Evolutionary conservation across 139 green algal genomes (phyloP).

Genomic region (Astrephomene gubernaculifera): DNA sequence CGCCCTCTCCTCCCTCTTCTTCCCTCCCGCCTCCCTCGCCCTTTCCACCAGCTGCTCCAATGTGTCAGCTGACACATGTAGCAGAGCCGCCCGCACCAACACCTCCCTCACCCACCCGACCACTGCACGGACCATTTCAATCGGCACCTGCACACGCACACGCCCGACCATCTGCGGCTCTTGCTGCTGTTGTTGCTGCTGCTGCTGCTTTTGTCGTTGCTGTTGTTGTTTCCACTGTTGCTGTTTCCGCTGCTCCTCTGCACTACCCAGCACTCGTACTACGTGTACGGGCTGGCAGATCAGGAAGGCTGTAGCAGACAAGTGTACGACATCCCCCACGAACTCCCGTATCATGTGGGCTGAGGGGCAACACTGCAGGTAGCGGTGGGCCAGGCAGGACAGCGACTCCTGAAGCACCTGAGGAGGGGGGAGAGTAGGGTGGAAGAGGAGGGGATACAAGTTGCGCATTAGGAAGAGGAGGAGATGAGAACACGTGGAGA

Average conservation of each 20-base stretch:
- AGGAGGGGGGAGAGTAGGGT: background rate
- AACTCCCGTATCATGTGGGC: slow-evolving; percentile 29
- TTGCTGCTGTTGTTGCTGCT: too few relatives aligned
- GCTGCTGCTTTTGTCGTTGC: too few relatives aligned
- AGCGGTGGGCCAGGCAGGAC: slow-evolving; percentile 11
- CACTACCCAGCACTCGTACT: too few relatives aligned
- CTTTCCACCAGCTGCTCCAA: background rate
- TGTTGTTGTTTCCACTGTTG: too few relatives aligned
- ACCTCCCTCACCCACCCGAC: background rate
- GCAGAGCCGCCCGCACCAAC: slow-evolving; percentile 28
- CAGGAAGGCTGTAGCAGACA: slow-evolving; percentile 13
- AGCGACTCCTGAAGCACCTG: slow-evolving; percentile 33
- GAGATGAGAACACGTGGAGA: too few relatives aligned
- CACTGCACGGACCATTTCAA: background rate
- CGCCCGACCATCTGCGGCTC: background rate
- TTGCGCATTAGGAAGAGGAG: background rate
- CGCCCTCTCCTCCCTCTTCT: too few relatives aligned
- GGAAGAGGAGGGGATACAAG: background rate
- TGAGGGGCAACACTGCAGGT: slow-evolving; percentile 8
- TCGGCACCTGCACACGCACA: slow-evolving; percentile 18
- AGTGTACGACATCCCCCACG: slow-evolving; percentile 23
- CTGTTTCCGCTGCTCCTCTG: too few relatives aligned
- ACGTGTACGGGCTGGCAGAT: slow-evolving; percentile 26
- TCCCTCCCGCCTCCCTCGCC: background rate
- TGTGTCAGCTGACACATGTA: background rate